phyloP scores from a whole-genome alignment of 306 rosid species.

The Prunus persica region Prunus_persica_NCBIv2 NC_034014.1:27253501-27254000 shows the following conservation, averaged over 20 bases:
- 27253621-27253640: background rate
- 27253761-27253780: background rate
- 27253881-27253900: slow-evolving; percentile 59
- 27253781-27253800: slow-evolving; percentile 6
- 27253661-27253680: background rate
- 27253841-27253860: slow-evolving; percentile 78
- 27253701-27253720: background rate
- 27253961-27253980: slow-evolving; percentile 74
- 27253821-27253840: slow-evolving; percentile 84
- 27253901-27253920: slow-evolving; percentile 71
- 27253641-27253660: background rate
- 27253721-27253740: background rate
- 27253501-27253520: slow-evolving; percentile 81
- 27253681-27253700: background rate
- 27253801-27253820: slow-evolving; percentile 45
- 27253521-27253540: slow-evolving; percentile 90
- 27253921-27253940: slow-evolving; percentile 64
- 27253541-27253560: slow-evolving; percentile 51
- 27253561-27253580: slow-evolving; percentile 65
- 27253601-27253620: slow-evolving; percentile 60
- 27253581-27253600: slow-evolving; percentile 63
- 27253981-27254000: slow-evolving; percentile 84
- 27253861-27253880: slow-evolving; percentile 77
- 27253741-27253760: background rate
- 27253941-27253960: slow-evolving; percentile 78